Percentiles rank a stretch among this genome's conserved stretches.
Conservation (phyloP, 352 stramenopile genomes). For the Phytophthora rubi region DNA sequence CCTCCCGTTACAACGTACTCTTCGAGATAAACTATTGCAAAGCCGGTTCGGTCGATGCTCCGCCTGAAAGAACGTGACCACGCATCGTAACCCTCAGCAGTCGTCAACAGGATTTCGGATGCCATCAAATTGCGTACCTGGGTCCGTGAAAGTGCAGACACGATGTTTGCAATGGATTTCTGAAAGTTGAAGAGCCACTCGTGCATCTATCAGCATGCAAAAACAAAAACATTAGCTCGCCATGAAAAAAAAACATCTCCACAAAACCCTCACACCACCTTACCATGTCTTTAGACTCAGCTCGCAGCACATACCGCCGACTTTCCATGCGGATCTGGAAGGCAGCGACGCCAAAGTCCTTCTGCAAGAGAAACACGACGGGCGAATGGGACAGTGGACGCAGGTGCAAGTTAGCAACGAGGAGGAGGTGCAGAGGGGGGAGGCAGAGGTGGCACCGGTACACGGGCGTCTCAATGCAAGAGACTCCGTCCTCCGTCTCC, state of each 20-base stretch:
- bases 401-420: conserved; percentile 35
- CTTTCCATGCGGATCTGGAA: conserved; percentile 87
- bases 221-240: conserved; percentile 10
- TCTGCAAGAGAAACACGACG: conserved; percentile 46
- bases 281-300: conserved; percentile 85
- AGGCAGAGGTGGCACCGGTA: conserved; percentile 22
- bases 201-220: conserved; percentile 64
- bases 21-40: conserved; percentile 60
- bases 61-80: conserved; percentile 36
- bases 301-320: conserved; percentile 79
- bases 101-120: conserved; percentile 6
- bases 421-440: conserved; percentile 10
- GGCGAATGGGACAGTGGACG: conserved; percentile 15
- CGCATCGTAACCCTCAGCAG: conserved; percentile 1
- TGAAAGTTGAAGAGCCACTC: conserved; percentile 92
- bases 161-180: conserved; percentile 89
- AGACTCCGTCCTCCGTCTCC: conserved; percentile 9
- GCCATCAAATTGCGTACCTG: conserved; percentile 41
- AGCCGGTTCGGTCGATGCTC: conserved; percentile 59
- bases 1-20: conserved; percentile 47
- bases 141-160: conserved; percentile 73
- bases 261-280: neutral
- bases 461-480: neutral
- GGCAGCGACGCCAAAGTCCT: conserved; percentile 80
- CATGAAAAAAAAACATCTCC: neutral